Base-by-base conservation (phyloP, 306 rosid species). In the Glycine latifolia region DNA sequence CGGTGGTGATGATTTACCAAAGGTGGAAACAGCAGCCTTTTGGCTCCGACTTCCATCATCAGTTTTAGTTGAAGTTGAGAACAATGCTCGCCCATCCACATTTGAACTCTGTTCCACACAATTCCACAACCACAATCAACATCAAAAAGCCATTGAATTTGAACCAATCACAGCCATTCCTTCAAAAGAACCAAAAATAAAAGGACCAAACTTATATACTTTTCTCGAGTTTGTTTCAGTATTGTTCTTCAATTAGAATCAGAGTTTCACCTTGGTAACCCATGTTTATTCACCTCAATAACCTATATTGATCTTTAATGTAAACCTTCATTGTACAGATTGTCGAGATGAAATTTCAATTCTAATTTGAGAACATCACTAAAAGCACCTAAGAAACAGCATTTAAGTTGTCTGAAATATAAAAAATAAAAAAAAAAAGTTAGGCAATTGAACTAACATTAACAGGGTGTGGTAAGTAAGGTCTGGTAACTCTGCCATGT, bases 1-100 rank as follows among this genome's bases (percentile, higher is more conserved):
- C 9, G 56, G 56, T n/a, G 14, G 4, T 16, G 75, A 15, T 67
- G 75, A 15, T 67, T 81, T 84, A 63, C 68, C 75, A 82, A 62
- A 15, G 48, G 67, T 68, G 7, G 84, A 15, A 78, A 77, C 52
- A 81, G 77, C 62, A 62, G 4, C 8, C 41, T 88, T 86, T 7
- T 71, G 56, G 13, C 73, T 63, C 50, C 59, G 74, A 61, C 72
- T 41, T 75, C 88, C 88, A 74, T 84, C 88, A 75, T 84, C 80
- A 47, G 60, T 46, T 84, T 81, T 84, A 65, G 67, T 68, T 74
- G 88, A 84, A 74, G 88, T 78, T 16, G 90, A 87, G 77, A 78
- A 81, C 8, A 84, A 84, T 33, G 80, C 84, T 75, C 86, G 65
- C 39, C 90, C 90, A 35, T 87, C 85, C 35, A 70, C 39, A 8